Base-by-base conservation (phyloP, 306 rosid species). In the Vigna hirtella region DNA sequence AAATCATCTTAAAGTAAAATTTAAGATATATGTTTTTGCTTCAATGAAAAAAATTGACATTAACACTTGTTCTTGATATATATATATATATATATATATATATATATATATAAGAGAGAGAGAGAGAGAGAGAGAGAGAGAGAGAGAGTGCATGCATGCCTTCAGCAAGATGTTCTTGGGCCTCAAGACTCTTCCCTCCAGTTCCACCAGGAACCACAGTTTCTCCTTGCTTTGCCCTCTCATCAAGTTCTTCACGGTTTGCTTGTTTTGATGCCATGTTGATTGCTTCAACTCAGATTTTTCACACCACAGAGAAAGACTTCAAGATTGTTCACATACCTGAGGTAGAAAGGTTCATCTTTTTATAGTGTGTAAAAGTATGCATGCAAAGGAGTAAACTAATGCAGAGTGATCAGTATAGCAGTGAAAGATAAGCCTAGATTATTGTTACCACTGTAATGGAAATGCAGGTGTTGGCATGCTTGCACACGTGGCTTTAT, bases 101-200 rank as follows among this genome's bases (percentile, higher is more conserved):
- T 20, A 18, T 20, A 20, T 20, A 20, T 20, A 20, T 20, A 20
- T 20, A 20, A 20, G 51, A 45, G 1, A 58, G 11, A 2, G 22
- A 16, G 34, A 30, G 28, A 45, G 1, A 34, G 38, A 34, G 38
- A 34, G 7, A 15, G 58, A 66, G 28, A 65, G 51, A 47, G 1
- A 59, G 12, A 2, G 34, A 16, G 45, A 2, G 55, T 65, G 83
- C 83, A 90, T 90, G 80, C 15, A 34, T 91, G 86, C 97, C 98
- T 93, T 90, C 88, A 61, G 96, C 97, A 13, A 94, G 97, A 72
- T 86, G 90, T 48, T 91, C 79, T 79, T 91, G 94, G 80, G 94
- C 97, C 55, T 90, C 89, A 38, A 94, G 89, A 79, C 83, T 91
- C 76, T 94, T 86, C 32, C 96, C 97, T 50, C 93, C 97, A 15